Evolutionary conservation across 2,329 filamentous ascomycete species (phyloP), one percentile per base, ranked within the genome.

Genomic region (Colletotrichum sp.): DNA sequence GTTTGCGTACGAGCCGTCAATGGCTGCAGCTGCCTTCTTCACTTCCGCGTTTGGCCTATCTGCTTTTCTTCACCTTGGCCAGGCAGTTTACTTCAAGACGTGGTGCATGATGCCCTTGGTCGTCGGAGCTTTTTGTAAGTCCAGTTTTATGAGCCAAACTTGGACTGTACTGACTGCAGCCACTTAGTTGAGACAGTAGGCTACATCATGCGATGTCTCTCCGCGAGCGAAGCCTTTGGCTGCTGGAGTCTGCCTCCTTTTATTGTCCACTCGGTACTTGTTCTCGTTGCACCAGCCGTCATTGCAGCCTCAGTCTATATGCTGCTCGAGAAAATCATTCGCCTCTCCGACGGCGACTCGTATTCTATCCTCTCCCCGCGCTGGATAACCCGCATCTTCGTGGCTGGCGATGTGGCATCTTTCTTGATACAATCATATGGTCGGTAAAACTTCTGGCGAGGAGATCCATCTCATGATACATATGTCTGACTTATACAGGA

Each of bases 101-200:
- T 30, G 34, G 32, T 65, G n/a, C 22, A 65, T 65, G 61, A 48
- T 65, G 18, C 61, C 61, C n/a, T 22, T 65, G 15, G 61, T 65
- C n/a, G 15, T 65, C 2, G 61, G 61, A 25, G 61, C 61, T 12
- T 36, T 27, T 16, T 43, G 61, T 65, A 43, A 39, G 34, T 65
- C 6, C 0, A 18, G 13, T 15, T 1, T 43, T 5, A 34, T 60
- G 27, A 60, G 3, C 2, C 6, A 32, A 2, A 8, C 16, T 28
- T 18, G 1, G 0, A 16, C 8, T 7, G 0, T 3, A 48, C 60
- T 62, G 10, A 62, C 6, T n/a, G 0, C 28, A 0, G 15, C 1
- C 28, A 61, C 2, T 0, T 25, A 65, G 61, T 65, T 1, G 61
- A 65, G 39, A 28, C 61, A 10, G 18, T 65, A 18, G 22, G 32